Base-by-base conservation (phyloP, 805 yeast genomes). In the Saturnispora gosingensis region DNA sequence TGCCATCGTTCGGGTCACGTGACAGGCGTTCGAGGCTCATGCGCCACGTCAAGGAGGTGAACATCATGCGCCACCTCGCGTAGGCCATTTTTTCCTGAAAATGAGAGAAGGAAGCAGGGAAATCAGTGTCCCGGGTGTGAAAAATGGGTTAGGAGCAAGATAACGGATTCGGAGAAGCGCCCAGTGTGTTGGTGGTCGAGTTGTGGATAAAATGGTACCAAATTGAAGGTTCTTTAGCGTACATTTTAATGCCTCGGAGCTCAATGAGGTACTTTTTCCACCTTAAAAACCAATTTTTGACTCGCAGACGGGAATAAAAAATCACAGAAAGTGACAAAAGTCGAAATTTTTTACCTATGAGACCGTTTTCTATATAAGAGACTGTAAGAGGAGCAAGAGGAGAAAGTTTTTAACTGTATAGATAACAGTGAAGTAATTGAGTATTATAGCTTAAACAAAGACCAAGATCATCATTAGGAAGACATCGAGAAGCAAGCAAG, bases 11-110 rank as follows among this genome's bases (percentile, higher is more conserved):
- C 2, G 43, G 51, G 47, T 49, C 51, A 49, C 51, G 51, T 49
- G 51, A 49, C 43, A 42, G 16, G 3, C 20, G 51, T 4, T 10
- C n/a, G 28, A 43, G 43, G 45, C 18, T 49, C 20, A 25, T 49
- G 51, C 51, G 51, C 51, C 51, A 49, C 51, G 27, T 49, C 22
- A 38, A 40, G 28, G 51, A 49, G 32, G 16, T 49, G n/a, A 28
- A 16, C 27, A 44, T 49, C 27, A 28, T 49, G 51, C 51, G 51
- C 51, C 51, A 49, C 47, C 34, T 49, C 30, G 38, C 36, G n/a
- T 30, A 16, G n/a, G 16, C 34, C 5, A 10, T 13, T 11, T 30
- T 30, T 30, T 30, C 15, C 34, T 30, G n/a, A 30, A 13, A 10
- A 11, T 30, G 5, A 30, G 8, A 38, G 15, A 38, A 27, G 38